Base-by-base conservation (phyloP, 768 basidiomycete species). In the Pilatotrama ljubarskyi region DNA sequence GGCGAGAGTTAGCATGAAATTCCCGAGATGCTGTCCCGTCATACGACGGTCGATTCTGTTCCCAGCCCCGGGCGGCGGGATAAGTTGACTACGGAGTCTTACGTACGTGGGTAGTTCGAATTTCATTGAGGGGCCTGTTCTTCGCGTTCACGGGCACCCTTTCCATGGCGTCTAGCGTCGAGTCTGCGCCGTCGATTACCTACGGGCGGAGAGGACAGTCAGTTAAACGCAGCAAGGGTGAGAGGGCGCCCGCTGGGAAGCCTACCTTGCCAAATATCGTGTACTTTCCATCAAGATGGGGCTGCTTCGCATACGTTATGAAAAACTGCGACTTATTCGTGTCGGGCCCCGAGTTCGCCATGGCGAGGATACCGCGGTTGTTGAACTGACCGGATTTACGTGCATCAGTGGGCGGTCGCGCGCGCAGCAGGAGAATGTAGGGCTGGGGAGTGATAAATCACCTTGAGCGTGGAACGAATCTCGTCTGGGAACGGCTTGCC, bases 131-230 rank as follows among this genome's bases (percentile, higher is more conserved):
- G 1, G 97, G 97, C 59, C 91, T 77, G 72, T 94, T 94, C 76
- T 98, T 99, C 59, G 86, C 81, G 70, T 85, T 93, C 58, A 98
- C 96, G 0, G 94, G 93, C 0, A 88, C 86, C 22, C 87, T 84
- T 72, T 98, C 97, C 84, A 98, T 93, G n/a, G 83, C 81, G 67
- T 98, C 97, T 44, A 99, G 76, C 5, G 95, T 92, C 3, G 92
- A 86, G 70, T 99, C 95, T n/a, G 83, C 84, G 18, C 97, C 97
- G 70, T 99, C 97, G 65, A 99, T 98, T n/a, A 99, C 95, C 70
- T 71, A 29, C 44, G 24, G 17, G 17, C 36, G 10, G 44, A 7
- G 36, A 6, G 5, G 17, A 20, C 20, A 25, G 37, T 43, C 11
- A 43, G 10, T 40, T 2, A 29, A 40, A 32, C 10, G 13, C 11